phyloP scores from a whole-genome alignment of 176 grass and related monocot genomes.

The Bonia amplexicaulis region DNA sequence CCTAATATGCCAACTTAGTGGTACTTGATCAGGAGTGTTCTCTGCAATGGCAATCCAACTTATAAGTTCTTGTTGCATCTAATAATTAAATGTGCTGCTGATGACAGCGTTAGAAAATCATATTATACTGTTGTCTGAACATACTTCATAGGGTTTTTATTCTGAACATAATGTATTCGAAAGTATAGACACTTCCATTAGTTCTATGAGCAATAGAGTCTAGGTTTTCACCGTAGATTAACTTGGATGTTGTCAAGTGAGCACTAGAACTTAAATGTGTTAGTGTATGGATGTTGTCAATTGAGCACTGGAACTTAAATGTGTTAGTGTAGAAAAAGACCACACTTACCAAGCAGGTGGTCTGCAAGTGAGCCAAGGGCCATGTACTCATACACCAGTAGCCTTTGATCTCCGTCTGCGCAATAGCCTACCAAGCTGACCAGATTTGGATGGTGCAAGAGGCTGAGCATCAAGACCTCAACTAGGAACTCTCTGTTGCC shows the following conservation, averaged over 20 bases:
- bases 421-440: slow-evolving; percentile 91
- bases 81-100: neutral
- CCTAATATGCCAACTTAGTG: slow-evolving; percentile 69
- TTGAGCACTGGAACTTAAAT: neutral
- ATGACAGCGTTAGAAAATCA: neutral
- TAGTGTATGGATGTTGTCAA: neutral
- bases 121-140: neutral
- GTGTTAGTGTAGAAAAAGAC: neutral
- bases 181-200: neutral
- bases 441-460: slow-evolving; percentile 77
- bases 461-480: slow-evolving; percentile 78
- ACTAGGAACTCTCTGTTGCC: slow-evolving; percentile 82
- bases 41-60: slow-evolving; percentile 41
- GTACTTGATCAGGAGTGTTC: slow-evolving; percentile 39
- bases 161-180: neutral
- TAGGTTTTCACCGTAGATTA: neutral
- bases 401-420: slow-evolving; percentile 76
- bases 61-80: neutral
- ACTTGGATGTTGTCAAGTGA: neutral
- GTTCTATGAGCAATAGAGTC: neutral
- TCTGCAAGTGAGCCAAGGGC: slow-evolving; percentile 65
- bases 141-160: neutral
- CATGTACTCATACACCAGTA: slow-evolving; percentile 94
- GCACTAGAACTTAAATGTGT: neutral
- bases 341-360: slow-evolving; percentile 62